These are phyloP conservation scores for Cladorrhinum sp. DNA, from an alignment of 2,329 filamentous ascomycete species.

Conservation along the genomic window DNA sequence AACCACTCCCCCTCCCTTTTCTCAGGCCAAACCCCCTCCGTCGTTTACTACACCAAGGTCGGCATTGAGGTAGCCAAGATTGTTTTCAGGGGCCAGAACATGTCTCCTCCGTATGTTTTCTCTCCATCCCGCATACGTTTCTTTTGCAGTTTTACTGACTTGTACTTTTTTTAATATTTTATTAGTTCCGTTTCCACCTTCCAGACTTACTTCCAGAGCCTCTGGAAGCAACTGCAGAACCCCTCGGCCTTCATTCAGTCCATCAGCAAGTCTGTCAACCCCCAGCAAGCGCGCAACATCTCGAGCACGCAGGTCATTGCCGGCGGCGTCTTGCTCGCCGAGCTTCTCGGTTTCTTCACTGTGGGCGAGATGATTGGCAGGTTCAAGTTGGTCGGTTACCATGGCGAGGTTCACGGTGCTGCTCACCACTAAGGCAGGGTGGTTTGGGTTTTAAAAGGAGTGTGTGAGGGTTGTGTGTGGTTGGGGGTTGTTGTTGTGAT, in stretches of 20 bases:
- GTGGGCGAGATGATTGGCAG: constrained; percentile 95
- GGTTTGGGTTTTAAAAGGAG: background rate
- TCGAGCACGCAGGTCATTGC: constrained; percentile 67
- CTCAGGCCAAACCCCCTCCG: constrained; percentile 77
- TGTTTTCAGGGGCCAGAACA: constrained; percentile 82
- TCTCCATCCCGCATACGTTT: background rate
- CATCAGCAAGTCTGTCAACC: constrained; percentile 56
- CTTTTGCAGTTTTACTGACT: constrained; percentile 10
- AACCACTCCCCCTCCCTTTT: too few species aligned
- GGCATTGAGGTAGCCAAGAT: constrained; percentile 83
- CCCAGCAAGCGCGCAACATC: constrained; percentile 61
- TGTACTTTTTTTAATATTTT: constrained; percentile 4
- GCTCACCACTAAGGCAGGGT: constrained; percentile 53
- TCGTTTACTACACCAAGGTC: constrained; percentile 90
- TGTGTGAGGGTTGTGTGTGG: background rate
- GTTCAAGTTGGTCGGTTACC: constrained; percentile 93
- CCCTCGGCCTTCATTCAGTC: constrained; percentile 58
- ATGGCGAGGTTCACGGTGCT: constrained; percentile 60
- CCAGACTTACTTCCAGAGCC: constrained; percentile 79
- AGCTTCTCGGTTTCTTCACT: constrained; percentile 95
- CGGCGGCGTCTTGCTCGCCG: constrained; percentile 75
- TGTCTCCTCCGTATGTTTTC: constrained; percentile 84
- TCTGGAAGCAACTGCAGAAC: constrained; percentile 69
- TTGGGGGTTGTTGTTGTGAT: background rate
- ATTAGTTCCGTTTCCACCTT: constrained; percentile 75